Conservation (phyloP, 2,329 filamentous ascomycete genomes). For the Colletotrichum zoysiae region DNA sequence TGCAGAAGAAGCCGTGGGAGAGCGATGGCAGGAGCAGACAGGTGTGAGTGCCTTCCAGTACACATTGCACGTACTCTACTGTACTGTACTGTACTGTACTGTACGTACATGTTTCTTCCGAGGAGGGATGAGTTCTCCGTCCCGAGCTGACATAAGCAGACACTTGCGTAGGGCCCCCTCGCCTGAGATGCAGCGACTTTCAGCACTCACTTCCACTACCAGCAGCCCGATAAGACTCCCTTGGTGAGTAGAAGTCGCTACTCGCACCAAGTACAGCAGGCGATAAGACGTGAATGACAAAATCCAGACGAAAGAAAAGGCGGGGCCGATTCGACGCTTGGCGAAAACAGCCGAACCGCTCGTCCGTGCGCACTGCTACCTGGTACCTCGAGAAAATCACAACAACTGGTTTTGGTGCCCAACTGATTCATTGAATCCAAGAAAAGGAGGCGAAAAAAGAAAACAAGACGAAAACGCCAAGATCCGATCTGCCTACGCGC, state of each 20-base stretch:
- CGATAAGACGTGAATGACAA: slow-evolving; percentile 4
- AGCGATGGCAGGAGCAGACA: neutral
- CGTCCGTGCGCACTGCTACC: slow-evolving; percentile 20
- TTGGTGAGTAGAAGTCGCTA: neutral
- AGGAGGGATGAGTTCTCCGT: neutral
- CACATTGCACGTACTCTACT: too few species aligned
- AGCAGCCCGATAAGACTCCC: neutral
- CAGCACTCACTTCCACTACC: neutral
- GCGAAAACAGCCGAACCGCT: slow-evolving; percentile 25
- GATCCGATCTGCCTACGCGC: neutral
- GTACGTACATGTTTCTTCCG: neutral
- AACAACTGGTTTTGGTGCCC: slow-evolving; percentile 9
- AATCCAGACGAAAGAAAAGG: slow-evolving; percentile 26
- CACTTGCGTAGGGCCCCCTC: neutral
- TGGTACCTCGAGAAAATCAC: slow-evolving; percentile 25
- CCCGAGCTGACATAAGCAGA: slow-evolving; percentile 29
- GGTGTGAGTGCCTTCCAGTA: too few species aligned
- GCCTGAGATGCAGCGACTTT: neutral
- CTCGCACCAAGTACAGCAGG: neutral
- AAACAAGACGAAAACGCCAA: slow-evolving; percentile 1
- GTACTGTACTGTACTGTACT: too few species aligned
- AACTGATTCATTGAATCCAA: neutral
- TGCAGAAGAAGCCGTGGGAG: neutral
- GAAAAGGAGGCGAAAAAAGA: too few species aligned
- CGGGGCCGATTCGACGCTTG: slow-evolving; percentile 22